These are phyloP conservation scores for Mediolabrus comicus DNA, from an alignment of 108 stramenopile species.

Conservation along the genomic window DNA sequence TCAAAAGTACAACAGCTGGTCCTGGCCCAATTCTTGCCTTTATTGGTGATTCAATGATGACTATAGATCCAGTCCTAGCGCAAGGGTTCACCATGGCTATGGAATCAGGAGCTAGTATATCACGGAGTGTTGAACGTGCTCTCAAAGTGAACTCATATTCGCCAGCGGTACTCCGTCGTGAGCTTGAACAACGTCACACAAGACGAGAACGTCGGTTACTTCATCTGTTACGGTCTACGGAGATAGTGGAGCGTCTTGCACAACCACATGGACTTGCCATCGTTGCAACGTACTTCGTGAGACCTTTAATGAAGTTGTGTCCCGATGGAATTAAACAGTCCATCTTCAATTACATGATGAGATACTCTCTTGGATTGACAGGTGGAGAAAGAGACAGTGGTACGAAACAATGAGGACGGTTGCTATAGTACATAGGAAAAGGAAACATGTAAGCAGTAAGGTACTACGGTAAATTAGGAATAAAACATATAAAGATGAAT, in stretches of 20 bases:
- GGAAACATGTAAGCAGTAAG: too few relatives aligned
- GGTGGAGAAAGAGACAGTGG: background rate
- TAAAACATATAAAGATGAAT: too few relatives aligned
- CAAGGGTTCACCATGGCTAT: slow-evolving; percentile 87
- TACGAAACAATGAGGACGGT: background rate
- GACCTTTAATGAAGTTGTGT: slow-evolving; percentile 64
- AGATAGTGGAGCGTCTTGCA: slow-evolving; percentile 78
- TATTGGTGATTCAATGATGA: slow-evolving; percentile 84
- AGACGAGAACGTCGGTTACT: slow-evolving; percentile 57
- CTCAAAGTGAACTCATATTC: slow-evolving; percentile 48
- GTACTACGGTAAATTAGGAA: too few relatives aligned
- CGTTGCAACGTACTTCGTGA: slow-evolving; percentile 53
- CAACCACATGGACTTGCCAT: slow-evolving; percentile 63
- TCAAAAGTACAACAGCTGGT: background rate
- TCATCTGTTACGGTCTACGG: slow-evolving; percentile 73
- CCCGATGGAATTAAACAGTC: slow-evolving; percentile 70
- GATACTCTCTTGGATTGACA: slow-evolving; percentile 71
- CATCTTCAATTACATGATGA: slow-evolving; percentile 71
- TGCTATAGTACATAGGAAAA: too few relatives aligned
- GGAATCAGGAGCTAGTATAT: slow-evolving; percentile 75
- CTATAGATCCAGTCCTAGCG: slow-evolving; percentile 85
- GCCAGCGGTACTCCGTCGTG: slow-evolving; percentile 51
- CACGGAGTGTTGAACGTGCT: slow-evolving; percentile 37
- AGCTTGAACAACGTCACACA: slow-evolving; percentile 51
- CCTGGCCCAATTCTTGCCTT: slow-evolving; percentile 69